These are phyloP conservation scores for Mortierella sp. DNA, from an alignment of 371 early-diverging fungal species.

Conservation along the genomic window DNA sequence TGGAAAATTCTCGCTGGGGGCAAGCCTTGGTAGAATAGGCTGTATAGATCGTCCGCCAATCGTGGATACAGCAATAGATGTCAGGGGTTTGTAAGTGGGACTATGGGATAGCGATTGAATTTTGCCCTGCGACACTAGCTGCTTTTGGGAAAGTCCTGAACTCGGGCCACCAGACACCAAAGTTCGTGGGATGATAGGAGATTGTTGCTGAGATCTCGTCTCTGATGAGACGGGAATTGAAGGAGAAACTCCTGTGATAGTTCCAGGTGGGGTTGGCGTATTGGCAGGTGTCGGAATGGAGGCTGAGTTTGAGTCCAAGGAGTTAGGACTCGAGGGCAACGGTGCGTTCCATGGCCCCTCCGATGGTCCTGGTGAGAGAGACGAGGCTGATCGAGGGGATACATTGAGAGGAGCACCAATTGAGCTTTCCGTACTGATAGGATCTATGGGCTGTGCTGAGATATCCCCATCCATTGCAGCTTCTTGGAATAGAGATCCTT, in stretches of 20 bases:
- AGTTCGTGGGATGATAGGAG: not conserved
- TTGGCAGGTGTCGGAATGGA: constrained; percentile 45
- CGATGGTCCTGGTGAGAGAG: constrained; percentile 13
- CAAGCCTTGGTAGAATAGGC: constrained; percentile 15
- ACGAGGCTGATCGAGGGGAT: constrained; percentile 19
- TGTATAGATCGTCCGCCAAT: constrained; percentile 20
- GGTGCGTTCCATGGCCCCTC: constrained; percentile 10
- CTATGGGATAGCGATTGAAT: constrained; percentile 20
- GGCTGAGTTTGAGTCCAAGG: constrained; percentile 4
- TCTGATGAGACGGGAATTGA: not conserved
- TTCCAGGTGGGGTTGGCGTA: constrained; percentile 36
- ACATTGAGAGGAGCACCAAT: constrained; percentile 5
- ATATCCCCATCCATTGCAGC: not conserved
- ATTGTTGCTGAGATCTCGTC: not conserved
- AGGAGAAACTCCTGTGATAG: constrained; percentile 1
- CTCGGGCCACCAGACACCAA: not conserved
- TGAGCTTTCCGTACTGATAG: not conserved
- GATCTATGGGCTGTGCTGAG: not conserved
- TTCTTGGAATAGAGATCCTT: constrained; percentile 11
- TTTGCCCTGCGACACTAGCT: constrained; percentile 8
- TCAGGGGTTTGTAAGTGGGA: constrained; percentile 24
- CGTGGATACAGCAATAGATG: constrained; percentile 13
- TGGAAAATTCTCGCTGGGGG: constrained; percentile 2
- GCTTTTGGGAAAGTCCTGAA: not conserved
- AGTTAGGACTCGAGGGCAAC: constrained; percentile 10